A percentile compares a stretch with the other conserved stretches of the same genome.
Evolutionary conservation across 257 asterid genomes (phyloP).

Genomic region (Pogostemon cablin): DNA sequence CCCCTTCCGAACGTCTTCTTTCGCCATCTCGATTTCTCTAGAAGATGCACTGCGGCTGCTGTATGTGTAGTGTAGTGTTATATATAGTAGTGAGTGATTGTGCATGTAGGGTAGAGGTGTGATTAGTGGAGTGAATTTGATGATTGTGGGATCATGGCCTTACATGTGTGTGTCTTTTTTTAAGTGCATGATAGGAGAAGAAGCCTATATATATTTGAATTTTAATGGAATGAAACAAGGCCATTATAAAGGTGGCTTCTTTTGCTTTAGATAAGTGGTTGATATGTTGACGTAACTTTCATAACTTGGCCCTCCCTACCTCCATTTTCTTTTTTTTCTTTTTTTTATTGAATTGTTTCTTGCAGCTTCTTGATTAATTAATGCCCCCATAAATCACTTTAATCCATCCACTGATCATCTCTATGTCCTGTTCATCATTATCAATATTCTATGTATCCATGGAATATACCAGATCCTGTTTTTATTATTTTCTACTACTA

Average conservation of each 20-base stretch:
- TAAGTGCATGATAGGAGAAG: conserved; percentile 41
- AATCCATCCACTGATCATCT: neutral
- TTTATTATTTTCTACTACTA: neutral
- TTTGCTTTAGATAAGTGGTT: conserved; percentile 59
- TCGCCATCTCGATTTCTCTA: conserved; percentile 38
- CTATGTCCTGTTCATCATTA: neutral
- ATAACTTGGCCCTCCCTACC: conserved; percentile 26
- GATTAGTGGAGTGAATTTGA: neutral
- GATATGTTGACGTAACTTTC: conserved; percentile 71
- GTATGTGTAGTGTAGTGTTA: neutral
- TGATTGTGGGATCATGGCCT: conserved; percentile 42
- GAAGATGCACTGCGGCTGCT: too few species aligned
- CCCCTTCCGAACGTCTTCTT: conserved; percentile 61
- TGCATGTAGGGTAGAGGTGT: conserved; percentile 10
- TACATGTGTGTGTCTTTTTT: conserved; percentile 32
- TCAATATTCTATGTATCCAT: neutral
- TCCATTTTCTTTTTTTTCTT: conserved; percentile 30
- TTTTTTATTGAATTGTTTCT: neutral
- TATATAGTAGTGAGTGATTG: conserved; percentile 23
- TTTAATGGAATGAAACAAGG: conserved; percentile 43
- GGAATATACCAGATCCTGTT: neutral
- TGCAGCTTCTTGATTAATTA: conserved; percentile 22
- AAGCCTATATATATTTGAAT: conserved; percentile 37
- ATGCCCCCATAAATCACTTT: neutral
- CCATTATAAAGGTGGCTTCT: conserved; percentile 43